A percentile compares a stretch with the other conserved stretches of the same genome.
Evolutionary conservation across 2,329 filamentous ascomycete species (phyloP).

Genomic region (Lachnellula cervina): DNA sequence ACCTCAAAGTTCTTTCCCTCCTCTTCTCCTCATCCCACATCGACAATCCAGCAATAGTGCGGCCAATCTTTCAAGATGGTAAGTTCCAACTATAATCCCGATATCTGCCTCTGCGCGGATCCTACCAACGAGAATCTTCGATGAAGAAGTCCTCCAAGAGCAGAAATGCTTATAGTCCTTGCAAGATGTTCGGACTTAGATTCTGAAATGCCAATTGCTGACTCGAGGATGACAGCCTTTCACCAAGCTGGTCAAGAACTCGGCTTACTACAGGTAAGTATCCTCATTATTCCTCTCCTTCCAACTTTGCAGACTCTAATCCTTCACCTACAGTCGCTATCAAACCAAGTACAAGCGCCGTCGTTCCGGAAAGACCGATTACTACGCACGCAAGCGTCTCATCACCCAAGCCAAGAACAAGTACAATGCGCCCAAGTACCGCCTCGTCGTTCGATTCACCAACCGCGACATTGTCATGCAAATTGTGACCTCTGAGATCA

Average conservation of each 20-base stretch:
- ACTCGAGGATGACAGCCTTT: slow-evolving; percentile 79
- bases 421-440: slow-evolving; percentile 99
- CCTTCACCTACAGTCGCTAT: slow-evolving; percentile 65
- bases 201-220: slow-evolving; percentile 99
- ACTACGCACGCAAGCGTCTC: slow-evolving; percentile 99
- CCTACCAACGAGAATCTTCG: background rate
- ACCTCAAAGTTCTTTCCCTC: slow-evolving; percentile 7
- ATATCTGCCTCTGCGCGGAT: slow-evolving; percentile 9
- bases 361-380: slow-evolving; percentile 96
- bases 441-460: slow-evolving; percentile 98
- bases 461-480: slow-evolving; percentile 99
- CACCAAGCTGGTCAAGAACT: slow-evolving; percentile 96
- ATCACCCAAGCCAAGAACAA: slow-evolving; percentile 99
- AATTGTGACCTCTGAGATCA: slow-evolving; percentile 94
- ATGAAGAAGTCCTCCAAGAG: slow-evolving; percentile 20
- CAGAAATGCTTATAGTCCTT: slow-evolving; percentile 48
- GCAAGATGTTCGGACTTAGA: slow-evolving; percentile 93
- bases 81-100: slow-evolving; percentile 43
- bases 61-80: slow-evolving; percentile 58
- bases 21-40: slow-evolving; percentile 31
- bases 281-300: slow-evolving; percentile 9
- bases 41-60: slow-evolving; percentile 36
- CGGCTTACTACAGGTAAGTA: slow-evolving; percentile 95
- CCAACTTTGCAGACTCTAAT: slow-evolving; percentile 21
- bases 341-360: slow-evolving; percentile 99